phyloP scores from a whole-genome alignment of 352 stramenopile species.

The Globisporangium cystogenes region DNA sequence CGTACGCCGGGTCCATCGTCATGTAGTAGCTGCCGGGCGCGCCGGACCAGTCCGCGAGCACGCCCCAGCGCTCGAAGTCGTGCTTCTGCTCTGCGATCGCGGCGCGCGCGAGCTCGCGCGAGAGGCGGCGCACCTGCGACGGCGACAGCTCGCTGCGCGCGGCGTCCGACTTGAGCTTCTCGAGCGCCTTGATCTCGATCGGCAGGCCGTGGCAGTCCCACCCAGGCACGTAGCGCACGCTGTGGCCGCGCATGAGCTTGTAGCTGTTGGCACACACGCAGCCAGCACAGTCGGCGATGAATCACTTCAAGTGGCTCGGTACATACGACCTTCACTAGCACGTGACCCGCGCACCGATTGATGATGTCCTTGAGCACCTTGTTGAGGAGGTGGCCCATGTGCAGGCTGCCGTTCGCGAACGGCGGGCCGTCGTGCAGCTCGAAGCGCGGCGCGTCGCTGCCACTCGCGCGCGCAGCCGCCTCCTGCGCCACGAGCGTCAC shows the following conservation, averaged over 20 bases:
- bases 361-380: conserved; percentile 98
- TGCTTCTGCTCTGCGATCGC: conserved; percentile 91
- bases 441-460: conserved; percentile 53
- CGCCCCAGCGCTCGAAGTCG: conserved; percentile 93
- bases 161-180: conserved; percentile 76
- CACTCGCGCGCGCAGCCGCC: conserved; percentile 19
- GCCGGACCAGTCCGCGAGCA: conserved; percentile 84
- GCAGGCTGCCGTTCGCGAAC: conserved; percentile 98
- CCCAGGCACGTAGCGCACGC: conserved; percentile 95
- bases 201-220: conserved; percentile 99
- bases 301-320: too few relatives aligned
- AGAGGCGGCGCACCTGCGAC: conserved; percentile 90
- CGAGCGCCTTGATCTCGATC: conserved; percentile 98
- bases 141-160: conserved; percentile 55
- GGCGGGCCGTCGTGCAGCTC: conserved; percentile 97
- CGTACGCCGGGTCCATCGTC: conserved; percentile 94
- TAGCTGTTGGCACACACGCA: conserved; percentile 18
- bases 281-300: too few relatives aligned
- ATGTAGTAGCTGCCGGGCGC: conserved; percentile 87
- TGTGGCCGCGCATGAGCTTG: conserved; percentile 91
- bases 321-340: background rate
- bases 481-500: conserved; percentile 54
- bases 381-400: conserved; percentile 96
- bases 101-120: conserved; percentile 88
- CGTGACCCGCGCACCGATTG: conserved; percentile 57